phyloP scores from a whole-genome alignment of 352 stramenopile species.

The Globisporangium nagaii region DNA sequence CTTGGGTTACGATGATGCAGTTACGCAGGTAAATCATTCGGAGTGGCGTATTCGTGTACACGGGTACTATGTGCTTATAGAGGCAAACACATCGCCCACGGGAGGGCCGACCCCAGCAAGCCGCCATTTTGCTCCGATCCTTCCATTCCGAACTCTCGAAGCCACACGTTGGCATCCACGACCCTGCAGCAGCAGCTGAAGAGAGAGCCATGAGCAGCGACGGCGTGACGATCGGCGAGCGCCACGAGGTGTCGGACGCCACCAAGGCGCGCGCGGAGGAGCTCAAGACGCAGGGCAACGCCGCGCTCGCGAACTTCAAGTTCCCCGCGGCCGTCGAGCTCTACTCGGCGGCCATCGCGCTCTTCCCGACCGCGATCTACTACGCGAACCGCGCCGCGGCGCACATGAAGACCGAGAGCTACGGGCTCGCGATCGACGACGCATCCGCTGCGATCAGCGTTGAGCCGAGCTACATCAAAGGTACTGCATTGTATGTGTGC shows the following conservation, averaged over 20 bases:
- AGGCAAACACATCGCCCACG: background rate
- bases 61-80: too few species aligned
- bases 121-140: background rate
- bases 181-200: background rate
- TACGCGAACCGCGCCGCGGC: slow-evolving; percentile 94
- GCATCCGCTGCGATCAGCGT: slow-evolving; percentile 92
- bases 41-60: too few species aligned
- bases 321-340: slow-evolving; percentile 77
- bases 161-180: background rate
- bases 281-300: slow-evolving; percentile 85
- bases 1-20: slow-evolving; percentile 1
- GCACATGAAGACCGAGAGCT: slow-evolving; percentile 98
- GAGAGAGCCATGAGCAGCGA: slow-evolving; percentile 26
- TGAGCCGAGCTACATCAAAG: slow-evolving; percentile 96
- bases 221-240: slow-evolving; percentile 40
- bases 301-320: slow-evolving; percentile 73
- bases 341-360: slow-evolving; percentile 88
- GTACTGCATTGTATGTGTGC: slow-evolving; percentile 14
- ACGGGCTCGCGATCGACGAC: slow-evolving; percentile 96
- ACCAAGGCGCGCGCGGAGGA: slow-evolving; percentile 60
- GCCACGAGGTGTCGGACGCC: slow-evolving; percentile 56
- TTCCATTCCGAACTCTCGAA: slow-evolving; percentile 5
- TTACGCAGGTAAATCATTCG: background rate
- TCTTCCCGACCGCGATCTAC: slow-evolving; percentile 89
- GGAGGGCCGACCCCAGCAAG: background rate